Evolutionary conservation across 257 asterid genomes (phyloP), one percentile per base, ranked within the genome.

Genomic region (Orobanche coerulescens): DNA sequence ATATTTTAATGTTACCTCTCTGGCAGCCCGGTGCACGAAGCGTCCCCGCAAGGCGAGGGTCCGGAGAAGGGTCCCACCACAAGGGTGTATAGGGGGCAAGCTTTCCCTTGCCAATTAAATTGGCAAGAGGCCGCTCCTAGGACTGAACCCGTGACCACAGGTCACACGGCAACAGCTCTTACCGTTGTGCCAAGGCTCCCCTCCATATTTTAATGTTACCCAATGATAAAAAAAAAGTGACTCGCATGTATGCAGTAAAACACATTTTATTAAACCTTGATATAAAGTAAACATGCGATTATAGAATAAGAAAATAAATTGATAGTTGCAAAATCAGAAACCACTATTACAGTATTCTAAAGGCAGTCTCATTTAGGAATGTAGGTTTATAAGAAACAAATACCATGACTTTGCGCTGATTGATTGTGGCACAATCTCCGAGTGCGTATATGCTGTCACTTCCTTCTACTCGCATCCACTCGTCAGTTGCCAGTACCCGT

Each of bases 381-480:
- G 18, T 20, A 19, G 28, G 28, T 18, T 2, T 52, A 39, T 24
- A 69, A 46, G 43, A 48, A 50, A 62, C 6, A 7, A 33, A 40
- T 83, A 92, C 98, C 96, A 84, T 79, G 83, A 86, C 95, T 80
- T 57, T 81, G 15, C 96, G 95, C 65, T 88, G 98, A 74, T 84
- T 84, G 76, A 88, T 88, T 63, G 98, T 92, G 55, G 98, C 96
- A 71, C 94, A 81, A 70, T 88, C 98, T 65, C 98, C 96, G 22
- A 88, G 59, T 25, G 95, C 98, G 74, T 88, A 92, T 70, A 86
- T 77, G 71, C 18, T 76, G 64, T 84, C 82, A 68, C 69, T 60
- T 48, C 94, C 90, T 62, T 88, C 95, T 23, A 88, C 91, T 59
- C 98, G 75, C 58, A 92, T 73, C 98, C 98, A 92, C 73, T 92